These are phyloP conservation scores for Candida caryicola DNA, from an alignment of 805 yeast genomes.

Conservation along the genomic window DNA sequence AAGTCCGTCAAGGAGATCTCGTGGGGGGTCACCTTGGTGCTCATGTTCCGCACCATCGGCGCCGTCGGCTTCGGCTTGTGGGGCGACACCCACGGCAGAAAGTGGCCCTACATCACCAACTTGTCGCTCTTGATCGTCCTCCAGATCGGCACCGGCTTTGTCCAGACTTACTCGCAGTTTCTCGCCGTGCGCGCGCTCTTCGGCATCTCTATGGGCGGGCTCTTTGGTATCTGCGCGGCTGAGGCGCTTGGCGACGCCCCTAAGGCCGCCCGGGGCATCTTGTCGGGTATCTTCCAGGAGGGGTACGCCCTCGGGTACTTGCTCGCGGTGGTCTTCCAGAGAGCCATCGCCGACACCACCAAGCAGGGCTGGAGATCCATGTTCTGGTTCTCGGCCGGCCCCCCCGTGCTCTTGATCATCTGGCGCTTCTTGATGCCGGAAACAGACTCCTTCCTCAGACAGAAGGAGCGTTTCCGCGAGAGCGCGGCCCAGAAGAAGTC, in stretches of 20 bases:
- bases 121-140: slow-evolving; percentile 46
- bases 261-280: slow-evolving; percentile 51
- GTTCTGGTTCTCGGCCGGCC: slow-evolving; percentile 71
- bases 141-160: slow-evolving; percentile 65
- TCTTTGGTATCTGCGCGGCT: slow-evolving; percentile 63
- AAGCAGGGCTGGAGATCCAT: slow-evolving; percentile 61
- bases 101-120: slow-evolving; percentile 53
- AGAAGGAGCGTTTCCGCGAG: slow-evolving; percentile 19
- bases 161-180: slow-evolving; percentile 53
- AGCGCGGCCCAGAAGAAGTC: slow-evolving; percentile 10
- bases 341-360: slow-evolving; percentile 56
- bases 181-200: slow-evolving; percentile 61
- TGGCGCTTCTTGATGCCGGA: slow-evolving; percentile 64
- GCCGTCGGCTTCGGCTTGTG: slow-evolving; percentile 58
- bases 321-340: slow-evolving; percentile 59
- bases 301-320: slow-evolving; percentile 75
- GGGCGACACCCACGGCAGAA: slow-evolving; percentile 62
- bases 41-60: slow-evolving; percentile 68
- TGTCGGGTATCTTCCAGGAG: slow-evolving; percentile 72
- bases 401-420: slow-evolving; percentile 54
- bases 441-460: slow-evolving; percentile 51
- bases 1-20: slow-evolving; percentile 50
- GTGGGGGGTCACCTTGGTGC: slow-evolving; percentile 70
- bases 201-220: slow-evolving; percentile 71
- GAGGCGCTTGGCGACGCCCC: slow-evolving; percentile 69